These are phyloP conservation scores for Plasmodium vivax DNA, from an alignment of 169 alveolate species.

Conservation along the genomic window DNA sequence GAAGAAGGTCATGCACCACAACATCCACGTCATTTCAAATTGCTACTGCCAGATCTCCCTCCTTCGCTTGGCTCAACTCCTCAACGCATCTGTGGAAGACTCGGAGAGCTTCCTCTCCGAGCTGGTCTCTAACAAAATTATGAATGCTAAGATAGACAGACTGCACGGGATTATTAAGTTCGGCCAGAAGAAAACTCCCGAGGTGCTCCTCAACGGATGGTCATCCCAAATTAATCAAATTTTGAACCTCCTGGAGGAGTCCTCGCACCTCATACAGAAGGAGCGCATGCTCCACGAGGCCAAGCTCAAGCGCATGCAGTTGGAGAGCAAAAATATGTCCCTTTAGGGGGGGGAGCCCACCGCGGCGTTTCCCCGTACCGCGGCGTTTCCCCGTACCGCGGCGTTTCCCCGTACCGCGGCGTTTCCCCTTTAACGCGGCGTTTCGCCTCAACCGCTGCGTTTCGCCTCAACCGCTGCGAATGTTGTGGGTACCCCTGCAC, in stretches of 20 bases:
- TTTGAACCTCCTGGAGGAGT: constrained; percentile 65
- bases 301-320: constrained; percentile 45
- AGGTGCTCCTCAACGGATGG: constrained; percentile 79
- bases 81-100: constrained; percentile 75
- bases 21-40: constrained; percentile 78
- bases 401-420: not conserved
- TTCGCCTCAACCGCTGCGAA: not conserved
- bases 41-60: constrained; percentile 77
- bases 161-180: constrained; percentile 79
- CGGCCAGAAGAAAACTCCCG: constrained; percentile 78
- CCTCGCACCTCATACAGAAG: constrained; percentile 73
- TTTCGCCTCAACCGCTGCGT: not conserved
- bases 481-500: not conserved
- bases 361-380: too few species aligned
- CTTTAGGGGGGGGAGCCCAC: not conserved
- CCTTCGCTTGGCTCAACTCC: constrained; percentile 74
- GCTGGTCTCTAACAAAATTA: constrained; percentile 77
- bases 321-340: constrained; percentile 46
- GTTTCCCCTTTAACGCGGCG: not conserved
- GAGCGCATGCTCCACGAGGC: constrained; percentile 77
- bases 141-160: constrained; percentile 82
- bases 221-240: constrained; percentile 55
- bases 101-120: constrained; percentile 75
- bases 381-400: too few species aligned
- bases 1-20: constrained; percentile 85